Evolutionary conservation across 148 eudicot genomes (phyloP).

Genomic region (Rhododendron ovatum): DNA sequence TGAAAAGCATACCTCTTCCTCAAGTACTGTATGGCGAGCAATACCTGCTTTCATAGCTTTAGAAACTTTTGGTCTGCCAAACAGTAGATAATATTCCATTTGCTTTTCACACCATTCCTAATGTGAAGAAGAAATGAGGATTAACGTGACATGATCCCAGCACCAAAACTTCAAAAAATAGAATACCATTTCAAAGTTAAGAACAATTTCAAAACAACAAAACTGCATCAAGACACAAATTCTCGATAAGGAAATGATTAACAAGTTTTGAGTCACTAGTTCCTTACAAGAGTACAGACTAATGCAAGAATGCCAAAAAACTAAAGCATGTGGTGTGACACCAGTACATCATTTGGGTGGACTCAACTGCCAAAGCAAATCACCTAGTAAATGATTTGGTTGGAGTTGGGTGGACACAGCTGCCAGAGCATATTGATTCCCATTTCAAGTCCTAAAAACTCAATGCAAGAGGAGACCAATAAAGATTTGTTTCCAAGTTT

Average conservation of each 20-base stretch:
- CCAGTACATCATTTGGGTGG: neutral
- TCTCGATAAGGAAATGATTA: neutral
- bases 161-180: neutral
- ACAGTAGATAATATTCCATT: slow-evolving; percentile 53
- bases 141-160: neutral
- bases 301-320: neutral
- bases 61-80: slow-evolving; percentile 52
- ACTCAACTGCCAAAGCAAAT: neutral
- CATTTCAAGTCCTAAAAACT: neutral
- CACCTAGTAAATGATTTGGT: neutral
- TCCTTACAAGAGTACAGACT: neutral
- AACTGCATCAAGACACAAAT: neutral
- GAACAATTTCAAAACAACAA: neutral
- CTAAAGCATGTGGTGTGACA: neutral
- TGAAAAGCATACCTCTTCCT: slow-evolving; percentile 61
- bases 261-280: neutral
- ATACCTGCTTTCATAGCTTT: slow-evolving; percentile 84
- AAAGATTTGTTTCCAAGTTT: neutral
- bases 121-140: neutral
- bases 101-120: slow-evolving; percentile 98
- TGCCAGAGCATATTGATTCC: neutral
- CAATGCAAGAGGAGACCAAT: neutral
- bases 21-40: slow-evolving; percentile 70
- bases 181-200: neutral
- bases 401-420: neutral